Percentiles rank a stretch among this genome's conserved stretches.
Conservation (phyloP, 2,329 filamentous ascomycete genomes). For the Gnomoniopsis smithogilvyi region DNA sequence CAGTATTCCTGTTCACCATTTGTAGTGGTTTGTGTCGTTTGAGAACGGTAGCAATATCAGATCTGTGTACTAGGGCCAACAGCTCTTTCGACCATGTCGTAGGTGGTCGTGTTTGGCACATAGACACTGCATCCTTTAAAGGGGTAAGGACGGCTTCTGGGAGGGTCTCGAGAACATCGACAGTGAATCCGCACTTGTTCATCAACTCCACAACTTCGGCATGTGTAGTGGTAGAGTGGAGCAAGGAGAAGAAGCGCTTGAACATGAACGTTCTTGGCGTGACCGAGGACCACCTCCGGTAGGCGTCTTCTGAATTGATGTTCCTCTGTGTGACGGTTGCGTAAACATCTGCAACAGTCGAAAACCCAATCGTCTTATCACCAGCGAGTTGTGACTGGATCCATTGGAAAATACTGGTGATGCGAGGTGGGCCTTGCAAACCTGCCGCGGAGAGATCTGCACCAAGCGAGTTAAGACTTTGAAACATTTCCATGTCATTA, state of each 20-base stretch:
- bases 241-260: conserved; percentile 60
- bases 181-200: conserved; percentile 64
- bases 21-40: conserved; percentile 43
- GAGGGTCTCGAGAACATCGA: conserved; percentile 71
- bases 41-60: conserved; percentile 72
- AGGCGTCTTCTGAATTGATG: conserved; percentile 32
- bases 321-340: conserved; percentile 34
- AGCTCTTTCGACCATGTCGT: conserved; percentile 70
- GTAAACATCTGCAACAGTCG: conserved; percentile 44
- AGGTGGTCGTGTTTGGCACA: conserved; percentile 79
- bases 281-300: conserved; percentile 41
- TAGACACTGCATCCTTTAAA: conserved; percentile 78
- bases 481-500: not conserved
- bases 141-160: conserved; percentile 81
- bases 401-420: conserved; percentile 48
- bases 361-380: conserved; percentile 33
- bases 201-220: conserved; percentile 72
- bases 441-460: conserved; percentile 25
- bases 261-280: conserved; percentile 70
- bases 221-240: conserved; percentile 48
- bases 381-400: conserved; percentile 45
- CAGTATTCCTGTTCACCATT: conserved; percentile 36
- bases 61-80: conserved; percentile 73
- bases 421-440: conserved; percentile 28
- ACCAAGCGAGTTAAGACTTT: not conserved